Evolutionary conservation across 352 stramenopile species (phyloP), one percentile per base, ranked within the genome.

Genomic region (Bremia lactucae): DNA sequence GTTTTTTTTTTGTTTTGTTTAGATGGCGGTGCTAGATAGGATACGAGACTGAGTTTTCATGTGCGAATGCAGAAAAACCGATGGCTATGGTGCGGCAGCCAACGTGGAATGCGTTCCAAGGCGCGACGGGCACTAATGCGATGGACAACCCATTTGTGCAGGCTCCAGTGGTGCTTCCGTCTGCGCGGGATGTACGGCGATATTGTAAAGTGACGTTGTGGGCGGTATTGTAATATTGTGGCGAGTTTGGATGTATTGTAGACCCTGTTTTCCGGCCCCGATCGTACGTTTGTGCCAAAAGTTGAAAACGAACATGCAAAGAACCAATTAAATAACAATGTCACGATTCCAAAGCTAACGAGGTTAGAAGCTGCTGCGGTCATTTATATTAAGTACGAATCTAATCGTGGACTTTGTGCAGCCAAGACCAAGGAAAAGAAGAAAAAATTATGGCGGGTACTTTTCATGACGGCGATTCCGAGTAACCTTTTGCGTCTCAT

Each of bases 381-480:
- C n/a, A n/a, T n/a, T n/a, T n/a, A n/a, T n/a, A n/a, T n/a, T n/a
- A n/a, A n/a, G n/a, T n/a, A n/a, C n/a, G n/a, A 4, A 18, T 34
- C 3, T 26, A 3, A 14, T 2, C 5, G 25, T 25, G 22, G 16
- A 20, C 18, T 15, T 49, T 2, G 1, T 25, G 14, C 34, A 72
- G 56, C 42, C 55, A 73, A 67, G 65, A 77, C 16, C 40, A 65
- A 24, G 63, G 62, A 26, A 82, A 82, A 42, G 69, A 82, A 56
- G 69, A 82, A 24, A 82, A 77, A 28, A 82, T 82, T 36, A 43
- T 82, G 22, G 63, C 60, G 13, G 69, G 69, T 22, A 78, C 67
- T 20, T 82, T 78, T 42, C 69, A 82, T 42, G 69, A 82, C 33
- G 69, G 69, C 20, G 69, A 82, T 43, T 82, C 69, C 0, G 69